Evolutionary conservation across 805 yeast genomes (phyloP), one percentile per base, ranked within the genome.

Genomic region (Suhomyces sp.): DNA sequence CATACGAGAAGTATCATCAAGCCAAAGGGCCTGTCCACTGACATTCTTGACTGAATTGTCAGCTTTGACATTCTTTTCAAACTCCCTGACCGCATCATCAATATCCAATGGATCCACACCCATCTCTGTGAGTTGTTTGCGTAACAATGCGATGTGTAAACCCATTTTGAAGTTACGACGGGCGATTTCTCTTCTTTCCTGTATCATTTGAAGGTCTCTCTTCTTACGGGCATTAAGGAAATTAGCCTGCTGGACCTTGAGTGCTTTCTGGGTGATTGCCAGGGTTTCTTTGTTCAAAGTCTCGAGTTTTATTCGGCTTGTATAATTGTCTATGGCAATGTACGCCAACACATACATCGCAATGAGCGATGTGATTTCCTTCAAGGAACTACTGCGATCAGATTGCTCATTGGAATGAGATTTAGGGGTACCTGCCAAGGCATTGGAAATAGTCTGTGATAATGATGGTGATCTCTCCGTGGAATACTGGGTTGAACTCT

Each of bases 141-240:
- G 63, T 21, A 83, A 58, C 56, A 83, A 54, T 2, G 85, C 87
- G 25, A 83, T 70, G 50, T 83, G 91, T 51, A 81, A 60, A 4
- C 74, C 69, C 83, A 81, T 76, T 56, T 76, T 79, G 63, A 55
- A 63, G 65, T 72, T 51, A 65, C 81, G 41, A 67, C 64, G 56
- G 55, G 70, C 48, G 56, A 60, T 62, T 9, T 65, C 69, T 35
- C 67, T 65, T 12, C 83, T 58, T 42, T 77, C 81, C 42, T 74
- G 70, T 19, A 76, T 47, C n/a, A 72, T 58, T 43, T 73, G 76
- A 9, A 72, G 44, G 33, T 77, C 81, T 33, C 74, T 62, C 50
- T 73, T 72, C 57, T 74, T 74, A 39, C 74, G 63, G 28, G 72
- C 74, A 19, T 66, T 68, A 31, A 72, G 66, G 51, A 70, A 71